Evolutionary conservation across 345 rosid genomes (phyloP).

Genomic region (Sapria himalayana): DNA sequence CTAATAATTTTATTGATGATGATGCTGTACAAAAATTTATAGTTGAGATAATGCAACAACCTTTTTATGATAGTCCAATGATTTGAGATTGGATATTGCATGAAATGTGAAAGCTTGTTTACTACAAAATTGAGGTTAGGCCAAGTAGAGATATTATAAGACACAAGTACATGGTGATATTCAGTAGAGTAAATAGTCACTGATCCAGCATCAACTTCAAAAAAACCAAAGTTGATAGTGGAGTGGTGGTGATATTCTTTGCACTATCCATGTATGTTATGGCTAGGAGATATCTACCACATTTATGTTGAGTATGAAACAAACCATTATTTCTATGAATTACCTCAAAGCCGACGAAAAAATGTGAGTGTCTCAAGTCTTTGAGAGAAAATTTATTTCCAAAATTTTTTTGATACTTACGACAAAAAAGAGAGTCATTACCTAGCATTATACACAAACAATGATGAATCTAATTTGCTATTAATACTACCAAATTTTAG

Average conservation of each 20-base stretch:
- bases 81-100: background rate
- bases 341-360: background rate
- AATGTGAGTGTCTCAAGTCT: background rate
- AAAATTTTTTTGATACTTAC: too few relatives aligned
- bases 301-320: background rate
- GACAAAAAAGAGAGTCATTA: too few relatives aligned
- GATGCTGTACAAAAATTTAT: background rate
- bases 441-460: too few relatives aligned
- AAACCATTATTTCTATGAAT: background rate
- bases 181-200: background rate
- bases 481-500: too few relatives aligned
- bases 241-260: background rate
- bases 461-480: too few relatives aligned
- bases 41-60: background rate
- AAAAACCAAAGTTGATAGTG: background rate
- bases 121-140: background rate
- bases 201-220: background rate
- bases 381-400: background rate
- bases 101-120: background rate
- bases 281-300: background rate
- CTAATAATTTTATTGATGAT: background rate
- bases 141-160: background rate
- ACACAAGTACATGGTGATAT: background rate
- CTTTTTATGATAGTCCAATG: background rate
- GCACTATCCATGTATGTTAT: background rate